Evolutionary conservation across 352 stramenopile genomes (phyloP).

Genomic region (Phytophthora cajani): DNA sequence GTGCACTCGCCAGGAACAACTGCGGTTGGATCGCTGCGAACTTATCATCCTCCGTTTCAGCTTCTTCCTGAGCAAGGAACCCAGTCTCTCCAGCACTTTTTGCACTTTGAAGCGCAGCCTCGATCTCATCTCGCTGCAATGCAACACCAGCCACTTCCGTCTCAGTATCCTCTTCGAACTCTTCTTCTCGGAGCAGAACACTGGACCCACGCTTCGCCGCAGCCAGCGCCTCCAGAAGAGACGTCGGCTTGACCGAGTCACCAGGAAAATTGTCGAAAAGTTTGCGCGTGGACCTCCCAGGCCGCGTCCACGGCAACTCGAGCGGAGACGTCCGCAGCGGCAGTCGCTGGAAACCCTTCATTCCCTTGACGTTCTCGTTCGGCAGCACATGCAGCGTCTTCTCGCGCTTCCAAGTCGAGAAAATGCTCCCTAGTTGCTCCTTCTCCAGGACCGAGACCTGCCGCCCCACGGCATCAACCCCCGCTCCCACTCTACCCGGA

Average conservation of each 20-base stretch:
- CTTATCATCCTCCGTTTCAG: constrained; percentile 19
- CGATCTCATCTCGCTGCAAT: background rate
- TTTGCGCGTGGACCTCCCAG: background rate
- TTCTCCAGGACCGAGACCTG: constrained; percentile 13
- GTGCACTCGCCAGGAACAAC: constrained; percentile 15
- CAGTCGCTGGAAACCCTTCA: constrained; percentile 63
- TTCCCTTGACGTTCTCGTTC: constrained; percentile 35
- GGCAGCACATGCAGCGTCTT: constrained; percentile 58
- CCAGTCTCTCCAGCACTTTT: background rate
- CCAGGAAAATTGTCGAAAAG: constrained; percentile 50
- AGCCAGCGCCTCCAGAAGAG: constrained; percentile 52
- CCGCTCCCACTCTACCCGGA: background rate
- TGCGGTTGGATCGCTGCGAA: constrained; percentile 23
- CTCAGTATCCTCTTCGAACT: constrained; percentile 31
- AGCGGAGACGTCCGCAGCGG: constrained; percentile 49
- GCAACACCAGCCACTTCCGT: constrained; percentile 1
- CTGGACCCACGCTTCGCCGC: constrained; percentile 16
- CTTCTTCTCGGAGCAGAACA: constrained; percentile 32
- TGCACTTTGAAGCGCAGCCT: background rate
- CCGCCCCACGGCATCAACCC: background rate
- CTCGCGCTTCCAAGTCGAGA: constrained; percentile 59
- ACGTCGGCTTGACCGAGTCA: constrained; percentile 32
- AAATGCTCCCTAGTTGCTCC: constrained; percentile 37
- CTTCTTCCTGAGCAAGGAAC: constrained; percentile 18
- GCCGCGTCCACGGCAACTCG: constrained; percentile 45